Conservation (phyloP, 352 stramenopile species). For the Pilasporangium apinafurcum region DNA sequence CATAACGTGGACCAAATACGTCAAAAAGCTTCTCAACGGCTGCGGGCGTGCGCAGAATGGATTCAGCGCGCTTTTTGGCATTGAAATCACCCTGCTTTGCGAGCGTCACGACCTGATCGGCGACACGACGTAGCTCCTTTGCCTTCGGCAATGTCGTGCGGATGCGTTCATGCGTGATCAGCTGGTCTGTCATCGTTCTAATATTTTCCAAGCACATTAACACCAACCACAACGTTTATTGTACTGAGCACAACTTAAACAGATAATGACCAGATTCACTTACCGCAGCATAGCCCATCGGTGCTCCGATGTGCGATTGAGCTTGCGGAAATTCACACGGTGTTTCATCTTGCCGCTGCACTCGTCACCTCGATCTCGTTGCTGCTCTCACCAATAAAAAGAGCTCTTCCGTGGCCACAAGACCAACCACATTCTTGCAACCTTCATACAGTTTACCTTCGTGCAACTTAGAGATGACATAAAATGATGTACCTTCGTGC, state of each 20-base stretch:
- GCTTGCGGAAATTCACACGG: conserved; percentile 82
- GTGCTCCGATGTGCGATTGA: conserved; percentile 91
- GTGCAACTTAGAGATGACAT: conserved; percentile 1
- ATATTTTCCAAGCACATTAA: background rate
- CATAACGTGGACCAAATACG: conserved; percentile 93
- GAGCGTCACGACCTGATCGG: conserved; percentile 94
- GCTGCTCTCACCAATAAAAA: background rate
- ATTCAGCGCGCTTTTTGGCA: conserved; percentile 73
- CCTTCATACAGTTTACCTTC: conserved; percentile 10
- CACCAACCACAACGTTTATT: background rate
- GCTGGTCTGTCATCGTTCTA: conserved; percentile 94
- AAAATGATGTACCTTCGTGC: background rate
- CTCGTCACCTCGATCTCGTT: background rate
- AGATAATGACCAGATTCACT: conserved; percentile 8
- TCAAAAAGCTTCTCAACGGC: conserved; percentile 96
- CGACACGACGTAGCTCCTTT: conserved; percentile 92
- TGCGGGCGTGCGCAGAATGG: conserved; percentile 85
- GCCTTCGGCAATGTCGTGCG: conserved; percentile 95
- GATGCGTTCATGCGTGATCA: conserved; percentile 98
- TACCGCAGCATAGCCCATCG: conserved; percentile 95
- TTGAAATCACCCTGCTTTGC: conserved; percentile 90
- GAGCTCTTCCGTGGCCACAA: too few relatives aligned
- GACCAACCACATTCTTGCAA: conserved; percentile 16
- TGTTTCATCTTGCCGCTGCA: conserved; percentile 66
- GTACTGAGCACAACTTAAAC: too few relatives aligned